Conservation (phyloP, 2,329 filamentous ascomycete species). For the Cercospora sp. region DNA sequence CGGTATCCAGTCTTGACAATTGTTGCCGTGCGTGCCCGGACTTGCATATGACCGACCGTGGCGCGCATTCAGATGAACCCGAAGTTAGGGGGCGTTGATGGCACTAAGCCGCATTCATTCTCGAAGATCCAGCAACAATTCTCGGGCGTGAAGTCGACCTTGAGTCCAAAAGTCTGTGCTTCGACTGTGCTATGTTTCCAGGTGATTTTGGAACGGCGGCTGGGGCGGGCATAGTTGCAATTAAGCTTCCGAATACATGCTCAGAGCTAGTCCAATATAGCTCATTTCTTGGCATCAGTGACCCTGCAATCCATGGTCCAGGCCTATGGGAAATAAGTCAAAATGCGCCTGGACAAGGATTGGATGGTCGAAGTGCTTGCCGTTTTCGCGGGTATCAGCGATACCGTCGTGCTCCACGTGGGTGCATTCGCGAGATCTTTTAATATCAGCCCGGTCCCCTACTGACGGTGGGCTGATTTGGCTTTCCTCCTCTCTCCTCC, state of each 20-base stretch:
- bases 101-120: background rate
- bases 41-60: background rate
- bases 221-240: background rate
- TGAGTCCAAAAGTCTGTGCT: background rate
- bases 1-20: background rate
- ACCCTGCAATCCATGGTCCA: slow-evolving; percentile 1
- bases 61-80: background rate
- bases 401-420: slow-evolving; percentile 5
- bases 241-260: slow-evolving; percentile 7
- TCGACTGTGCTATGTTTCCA: background rate
- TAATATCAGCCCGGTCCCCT: slow-evolving; percentile 6
- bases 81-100: background rate
- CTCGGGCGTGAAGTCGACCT: background rate
- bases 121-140: background rate
- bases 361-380: background rate
- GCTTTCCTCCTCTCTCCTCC: slow-evolving; percentile 5
- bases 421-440: background rate
- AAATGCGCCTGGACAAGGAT: background rate
- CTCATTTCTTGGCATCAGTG: background rate
- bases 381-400: background rate
- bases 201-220: background rate
- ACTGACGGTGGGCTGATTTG: background rate
- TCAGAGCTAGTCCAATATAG: background rate
- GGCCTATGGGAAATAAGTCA: slow-evolving; percentile 7
- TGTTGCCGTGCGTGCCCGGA: background rate